Evolutionary conservation across 495 filamentous ascomycete species (phyloP).

Genomic region (Margaritispora aquatica): DNA sequence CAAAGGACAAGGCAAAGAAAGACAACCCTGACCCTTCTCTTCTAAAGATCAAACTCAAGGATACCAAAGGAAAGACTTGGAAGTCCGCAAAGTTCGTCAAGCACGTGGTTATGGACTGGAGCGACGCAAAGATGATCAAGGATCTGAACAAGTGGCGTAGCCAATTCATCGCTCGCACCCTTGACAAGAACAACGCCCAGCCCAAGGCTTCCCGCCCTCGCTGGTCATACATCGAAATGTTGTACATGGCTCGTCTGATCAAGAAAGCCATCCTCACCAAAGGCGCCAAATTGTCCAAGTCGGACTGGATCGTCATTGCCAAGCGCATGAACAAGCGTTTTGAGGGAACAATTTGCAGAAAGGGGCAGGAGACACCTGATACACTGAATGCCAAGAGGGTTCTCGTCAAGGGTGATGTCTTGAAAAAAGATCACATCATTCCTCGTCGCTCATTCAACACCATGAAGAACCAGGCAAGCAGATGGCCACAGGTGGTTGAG

Average conservation of each 20-base stretch:
- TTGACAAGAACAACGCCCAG: not conserved
- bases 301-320: slow-evolving; percentile 2
- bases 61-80: not conserved
- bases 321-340: not conserved
- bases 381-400: not conserved
- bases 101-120: not conserved
- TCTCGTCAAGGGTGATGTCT: not conserved
- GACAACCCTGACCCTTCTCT: not conserved
- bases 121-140: not conserved
- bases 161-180: not conserved
- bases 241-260: not conserved
- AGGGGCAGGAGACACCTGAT: not conserved
- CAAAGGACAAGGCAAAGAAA: not conserved
- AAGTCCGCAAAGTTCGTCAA: not conserved
- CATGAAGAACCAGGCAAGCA: not conserved
- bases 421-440: not conserved
- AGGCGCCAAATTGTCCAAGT: not conserved
- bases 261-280: not conserved
- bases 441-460: not conserved
- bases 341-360: not conserved
- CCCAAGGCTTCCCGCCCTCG: not conserved
- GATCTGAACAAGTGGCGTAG: slow-evolving; percentile 7
- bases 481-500: not conserved
- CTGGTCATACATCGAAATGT: not conserved
- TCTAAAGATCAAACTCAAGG: not conserved